These are phyloP conservation scores for Meripilus lineatus DNA, from an alignment of 1,284 basidiomycete genomes.

Conservation along the genomic window DNA sequence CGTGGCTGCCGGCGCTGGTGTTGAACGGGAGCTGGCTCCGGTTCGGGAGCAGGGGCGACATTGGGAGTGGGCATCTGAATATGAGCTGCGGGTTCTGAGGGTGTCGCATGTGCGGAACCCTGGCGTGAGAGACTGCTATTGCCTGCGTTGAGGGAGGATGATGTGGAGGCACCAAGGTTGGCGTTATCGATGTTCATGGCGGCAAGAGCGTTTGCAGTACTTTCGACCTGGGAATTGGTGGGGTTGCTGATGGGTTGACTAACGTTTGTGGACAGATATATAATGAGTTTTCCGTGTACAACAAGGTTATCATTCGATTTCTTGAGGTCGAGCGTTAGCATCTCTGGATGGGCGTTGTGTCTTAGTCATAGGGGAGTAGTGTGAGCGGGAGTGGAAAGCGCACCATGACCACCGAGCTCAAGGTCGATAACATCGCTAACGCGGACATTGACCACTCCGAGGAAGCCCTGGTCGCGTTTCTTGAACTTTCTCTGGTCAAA, in stretches of 20 bases:
- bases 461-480: constrained; percentile 91
- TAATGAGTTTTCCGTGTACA: constrained; percentile 82
- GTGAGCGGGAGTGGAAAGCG: too few relatives aligned
- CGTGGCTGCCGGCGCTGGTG: constrained; percentile 16
- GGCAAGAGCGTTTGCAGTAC: constrained; percentile 27
- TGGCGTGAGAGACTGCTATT: constrained; percentile 28
- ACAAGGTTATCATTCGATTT: constrained; percentile 85
- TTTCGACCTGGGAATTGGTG: constrained; percentile 29
- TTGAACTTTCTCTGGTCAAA: constrained; percentile 99
- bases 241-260: constrained; percentile 48
- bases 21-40: constrained; percentile 18
- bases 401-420: constrained; percentile 76
- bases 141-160: constrained; percentile 28
- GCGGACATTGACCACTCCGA: constrained; percentile 88
- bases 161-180: constrained; percentile 9
- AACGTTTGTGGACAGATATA: constrained; percentile 72
- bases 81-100: constrained; percentile 19
- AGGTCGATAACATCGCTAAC: constrained; percentile 79
- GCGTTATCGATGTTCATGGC: constrained; percentile 24
- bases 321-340: constrained; percentile 78
- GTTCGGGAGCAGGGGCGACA: constrained; percentile 27
- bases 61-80: constrained; percentile 35
- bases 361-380: too few relatives aligned
- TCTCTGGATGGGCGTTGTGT: constrained; percentile 40
- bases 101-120: constrained; percentile 24